Conservation (phyloP, 371 early-diverging fungal species). For the Mortierella sp. region DNA sequence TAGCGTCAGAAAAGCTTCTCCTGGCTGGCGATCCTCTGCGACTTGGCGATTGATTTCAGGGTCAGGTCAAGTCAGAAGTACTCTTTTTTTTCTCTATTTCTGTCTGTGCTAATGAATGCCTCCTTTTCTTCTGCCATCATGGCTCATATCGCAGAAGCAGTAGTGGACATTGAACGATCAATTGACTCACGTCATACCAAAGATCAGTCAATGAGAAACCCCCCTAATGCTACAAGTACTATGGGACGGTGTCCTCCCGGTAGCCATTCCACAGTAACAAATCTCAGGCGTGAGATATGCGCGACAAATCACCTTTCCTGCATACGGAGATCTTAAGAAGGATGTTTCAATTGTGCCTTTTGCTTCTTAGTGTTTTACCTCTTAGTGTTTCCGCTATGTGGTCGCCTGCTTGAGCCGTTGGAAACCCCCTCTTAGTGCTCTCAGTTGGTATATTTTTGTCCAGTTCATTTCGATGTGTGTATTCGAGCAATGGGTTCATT, state of each 20-base stretch:
- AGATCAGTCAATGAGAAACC: too few species aligned
- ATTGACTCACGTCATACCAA: too few species aligned
- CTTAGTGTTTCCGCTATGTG: neutral
- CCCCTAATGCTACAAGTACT: too few species aligned
- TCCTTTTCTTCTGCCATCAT: too few species aligned
- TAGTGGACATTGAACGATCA: too few species aligned
- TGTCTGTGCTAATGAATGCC: too few species aligned
- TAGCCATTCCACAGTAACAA: neutral
- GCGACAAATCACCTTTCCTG: neutral
- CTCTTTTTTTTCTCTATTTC: too few species aligned
- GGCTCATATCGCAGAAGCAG: too few species aligned
- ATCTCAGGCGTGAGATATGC: neutral
- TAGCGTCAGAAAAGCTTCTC: too few species aligned
- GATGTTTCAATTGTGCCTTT: neutral
- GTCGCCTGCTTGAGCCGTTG: neutral
- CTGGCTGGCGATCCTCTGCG: too few species aligned
- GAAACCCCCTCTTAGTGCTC: neutral
- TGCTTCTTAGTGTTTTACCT: neutral
- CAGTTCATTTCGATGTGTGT: neutral
- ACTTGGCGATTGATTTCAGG: too few species aligned
- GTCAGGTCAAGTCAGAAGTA: too few species aligned
- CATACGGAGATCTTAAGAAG: neutral
- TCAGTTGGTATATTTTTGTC: neutral
- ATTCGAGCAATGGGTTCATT: neutral
- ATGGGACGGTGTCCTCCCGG: neutral